phyloP scores from a whole-genome alignment of 768 basidiomycete genomes.

The Clavaria fumosa region DNA sequence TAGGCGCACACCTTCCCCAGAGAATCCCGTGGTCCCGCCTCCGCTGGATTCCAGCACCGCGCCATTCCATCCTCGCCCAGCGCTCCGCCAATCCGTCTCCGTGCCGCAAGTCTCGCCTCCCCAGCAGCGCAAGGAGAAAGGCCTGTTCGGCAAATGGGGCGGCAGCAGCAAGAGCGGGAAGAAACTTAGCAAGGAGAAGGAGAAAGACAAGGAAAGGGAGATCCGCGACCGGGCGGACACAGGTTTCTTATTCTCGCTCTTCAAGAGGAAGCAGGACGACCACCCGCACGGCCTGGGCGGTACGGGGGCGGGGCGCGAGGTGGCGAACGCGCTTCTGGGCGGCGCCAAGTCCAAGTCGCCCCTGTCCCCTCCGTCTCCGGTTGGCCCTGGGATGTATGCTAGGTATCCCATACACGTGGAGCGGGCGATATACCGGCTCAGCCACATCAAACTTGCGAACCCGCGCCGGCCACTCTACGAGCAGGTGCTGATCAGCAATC shows the following conservation, averaged over 20 bases:
- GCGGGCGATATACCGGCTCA: slow-evolving; percentile 90
- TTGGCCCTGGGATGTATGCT: slow-evolving; percentile 33
- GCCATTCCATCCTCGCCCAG: slow-evolving; percentile 15
- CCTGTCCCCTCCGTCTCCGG: slow-evolving; percentile 45
- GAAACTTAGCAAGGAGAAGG: slow-evolving; percentile 25
- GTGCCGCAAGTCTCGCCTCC: slow-evolving; percentile 18
- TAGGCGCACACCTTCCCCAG: slow-evolving; percentile 47
- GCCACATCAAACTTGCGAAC: slow-evolving; percentile 98
- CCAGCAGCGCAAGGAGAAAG: slow-evolving; percentile 43
- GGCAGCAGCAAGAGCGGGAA: slow-evolving; percentile 37
- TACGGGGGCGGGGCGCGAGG: slow-evolving; percentile 52
- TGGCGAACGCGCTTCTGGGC: slow-evolving; percentile 77
- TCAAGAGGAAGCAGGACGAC: slow-evolving; percentile 78
- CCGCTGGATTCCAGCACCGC: slow-evolving; percentile 14
- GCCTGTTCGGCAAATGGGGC: slow-evolving; percentile 38
- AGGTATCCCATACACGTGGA: slow-evolving; percentile 98
- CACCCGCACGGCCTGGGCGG: slow-evolving; percentile 20
- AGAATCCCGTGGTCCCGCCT: slow-evolving; percentile 15
- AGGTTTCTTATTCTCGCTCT: slow-evolving; percentile 85
- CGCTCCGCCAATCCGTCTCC: slow-evolving; percentile 15
- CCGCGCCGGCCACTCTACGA: slow-evolving; percentile 92
- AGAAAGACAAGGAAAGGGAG: slow-evolving; percentile 34
- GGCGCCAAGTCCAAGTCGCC: slow-evolving; percentile 63
- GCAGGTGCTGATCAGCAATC: slow-evolving; percentile 83
- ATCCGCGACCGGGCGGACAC: slow-evolving; percentile 58